Evolutionary conservation across 768 basidiomycete genomes (phyloP).

Genomic region (Mycena belliarum): DNA sequence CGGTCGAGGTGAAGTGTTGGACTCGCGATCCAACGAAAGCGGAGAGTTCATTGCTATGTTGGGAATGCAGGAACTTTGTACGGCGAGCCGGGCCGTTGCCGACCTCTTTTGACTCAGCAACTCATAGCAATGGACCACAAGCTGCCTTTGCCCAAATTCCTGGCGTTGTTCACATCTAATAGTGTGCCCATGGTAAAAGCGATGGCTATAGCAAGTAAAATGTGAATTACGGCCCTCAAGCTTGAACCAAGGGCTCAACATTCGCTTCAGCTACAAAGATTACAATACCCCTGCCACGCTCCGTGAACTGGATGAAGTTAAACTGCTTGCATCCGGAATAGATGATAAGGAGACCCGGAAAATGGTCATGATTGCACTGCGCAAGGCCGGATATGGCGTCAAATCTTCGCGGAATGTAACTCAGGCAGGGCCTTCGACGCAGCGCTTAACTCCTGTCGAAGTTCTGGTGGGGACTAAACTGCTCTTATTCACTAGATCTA

Average conservation of each 20-base stretch:
- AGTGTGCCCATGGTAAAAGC: constrained; percentile 63
- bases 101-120: neutral
- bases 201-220: constrained; percentile 69
- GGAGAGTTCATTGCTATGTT: constrained; percentile 14
- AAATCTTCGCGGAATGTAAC: constrained; percentile 27
- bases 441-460: constrained; percentile 18
- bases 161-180: constrained; percentile 63
- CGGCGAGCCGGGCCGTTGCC: neutral
- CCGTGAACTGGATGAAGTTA: constrained; percentile 55
- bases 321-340: constrained; percentile 59
- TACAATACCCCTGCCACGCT: constrained; percentile 64
- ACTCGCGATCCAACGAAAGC: constrained; percentile 4
- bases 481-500: neutral
- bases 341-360: constrained; percentile 66
- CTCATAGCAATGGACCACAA: constrained; percentile 35
- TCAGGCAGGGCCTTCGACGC: constrained; percentile 23
- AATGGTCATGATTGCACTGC: constrained; percentile 56
- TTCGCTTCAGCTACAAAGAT: constrained; percentile 61
- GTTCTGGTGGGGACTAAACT: constrained; percentile 5
- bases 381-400: constrained; percentile 60
- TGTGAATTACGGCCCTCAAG: constrained; percentile 42
- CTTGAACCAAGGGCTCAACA: constrained; percentile 1
- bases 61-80: neutral
- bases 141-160: constrained; percentile 62
- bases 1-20: neutral